These are phyloP conservation scores for Vickermania spadyakhi DNA, from an alignment of 208 protist species.

Conservation along the genomic window DNA sequence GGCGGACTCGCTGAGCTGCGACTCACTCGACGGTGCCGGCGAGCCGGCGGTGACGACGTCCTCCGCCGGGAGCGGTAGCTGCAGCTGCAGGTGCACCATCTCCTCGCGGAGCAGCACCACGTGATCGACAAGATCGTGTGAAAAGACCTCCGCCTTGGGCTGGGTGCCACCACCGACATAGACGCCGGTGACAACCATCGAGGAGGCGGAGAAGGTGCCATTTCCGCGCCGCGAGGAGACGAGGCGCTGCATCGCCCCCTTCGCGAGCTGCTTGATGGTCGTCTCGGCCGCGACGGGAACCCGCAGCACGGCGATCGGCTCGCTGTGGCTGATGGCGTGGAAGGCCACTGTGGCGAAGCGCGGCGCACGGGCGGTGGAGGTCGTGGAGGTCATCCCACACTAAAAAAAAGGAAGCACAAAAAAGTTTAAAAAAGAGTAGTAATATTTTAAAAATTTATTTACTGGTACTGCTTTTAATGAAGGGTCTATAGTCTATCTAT, in stretches of 20 bases:
- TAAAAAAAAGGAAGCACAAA: too few species aligned
- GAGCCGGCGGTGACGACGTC: not conserved
- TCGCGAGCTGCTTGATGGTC: slow-evolving; percentile 67
- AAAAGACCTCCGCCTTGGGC: slow-evolving; percentile 64
- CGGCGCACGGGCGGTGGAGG: slow-evolving; percentile 15
- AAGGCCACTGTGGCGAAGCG: slow-evolving; percentile 79
- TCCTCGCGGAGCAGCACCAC: slow-evolving; percentile 63
- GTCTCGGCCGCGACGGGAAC: slow-evolving; percentile 61
- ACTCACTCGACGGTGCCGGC: not conserved
- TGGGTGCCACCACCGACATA: slow-evolving; percentile 40
- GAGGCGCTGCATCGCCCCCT: slow-evolving; percentile 73
- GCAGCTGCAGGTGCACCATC: slow-evolving; percentile 57
- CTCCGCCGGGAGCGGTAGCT: slow-evolving; percentile 1
- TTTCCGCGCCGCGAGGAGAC: slow-evolving; percentile 27
- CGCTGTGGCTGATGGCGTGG: slow-evolving; percentile 20
- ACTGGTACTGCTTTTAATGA: too few species aligned
- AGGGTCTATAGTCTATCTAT: too few species aligned
- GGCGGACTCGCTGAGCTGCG: not conserved
- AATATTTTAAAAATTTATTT: too few species aligned
- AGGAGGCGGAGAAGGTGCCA: slow-evolving; percentile 4
- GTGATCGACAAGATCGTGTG: slow-evolving; percentile 56
- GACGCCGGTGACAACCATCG: slow-evolving; percentile 57
- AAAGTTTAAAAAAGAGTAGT: too few species aligned
- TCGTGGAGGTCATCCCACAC: too few species aligned
- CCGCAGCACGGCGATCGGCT: slow-evolving; percentile 36